Base-by-base conservation (phyloP, 768 basidiomycete genomes). In the Termitomyces sp. region DNA sequence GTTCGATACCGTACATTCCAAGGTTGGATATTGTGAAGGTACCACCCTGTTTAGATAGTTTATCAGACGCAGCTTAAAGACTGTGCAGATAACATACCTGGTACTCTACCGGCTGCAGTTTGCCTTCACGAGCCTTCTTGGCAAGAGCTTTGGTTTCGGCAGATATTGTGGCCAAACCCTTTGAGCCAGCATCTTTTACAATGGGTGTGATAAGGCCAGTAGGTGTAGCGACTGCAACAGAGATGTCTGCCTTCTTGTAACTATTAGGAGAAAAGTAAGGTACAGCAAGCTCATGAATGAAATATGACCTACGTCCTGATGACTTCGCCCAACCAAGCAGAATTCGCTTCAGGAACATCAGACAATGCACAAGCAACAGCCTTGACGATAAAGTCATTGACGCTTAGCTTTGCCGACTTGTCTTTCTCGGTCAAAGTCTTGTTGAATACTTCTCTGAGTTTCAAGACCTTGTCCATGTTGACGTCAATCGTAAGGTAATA, bases 21-120 rank as follows among this genome's bases (percentile, higher is more conserved):
- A 99, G 81, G 77, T 99, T 99, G 59, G 97, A 99, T 71, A 99
- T 92, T 45, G 97, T 98, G 78, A 99, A 98, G 13, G 95, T 92
- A 50, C 97, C 97, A 55, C 97, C 97, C 90, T 94, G 28, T 45
- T 14, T 32, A 35, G 22, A 69, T 68, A 51, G 6, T 6, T 38
- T 35, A 28, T 54, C 26, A 46, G 18, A 26, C 22, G 1, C 16
- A 20, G 32, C 26, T 2, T 36, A 30, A 30, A 5, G 7, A 22
- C 46, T 38, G 24, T 12, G 22, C 9, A 26, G 30, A 43, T 16
- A 8, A 60, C 59, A 14, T 63, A 89, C 92, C 86, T 99, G 96
- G 78, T 98, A 99, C 72, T 99, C 96, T 55, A 88, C 79, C 26
- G 96, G 97, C 69, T 88, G 81, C 58, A 99, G 82, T 77, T 98